phyloP scores from a whole-genome alignment of 345 rosid species.

The Murraya koenigii region DNA sequence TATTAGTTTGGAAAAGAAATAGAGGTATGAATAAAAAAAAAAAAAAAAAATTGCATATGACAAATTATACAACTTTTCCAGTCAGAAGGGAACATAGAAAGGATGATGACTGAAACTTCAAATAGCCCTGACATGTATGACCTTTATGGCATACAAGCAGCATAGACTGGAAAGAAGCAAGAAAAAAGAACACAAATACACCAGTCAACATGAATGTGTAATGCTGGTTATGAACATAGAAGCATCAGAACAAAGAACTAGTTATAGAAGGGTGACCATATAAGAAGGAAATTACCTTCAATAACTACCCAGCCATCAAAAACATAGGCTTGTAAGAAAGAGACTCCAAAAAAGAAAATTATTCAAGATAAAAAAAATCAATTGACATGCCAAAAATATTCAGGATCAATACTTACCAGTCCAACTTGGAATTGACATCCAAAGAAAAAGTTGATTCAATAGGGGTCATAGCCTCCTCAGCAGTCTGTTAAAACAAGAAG shows the following conservation, averaged over 20 bases:
- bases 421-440: constrained; percentile 95
- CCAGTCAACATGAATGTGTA: neutral
- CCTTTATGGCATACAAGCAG: neutral
- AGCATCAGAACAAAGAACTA: neutral
- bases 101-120: constrained; percentile 1
- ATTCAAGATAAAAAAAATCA: neutral
- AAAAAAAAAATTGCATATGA: neutral
- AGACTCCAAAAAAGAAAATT: neutral
- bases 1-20: constrained; percentile 6
- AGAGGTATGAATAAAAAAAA: neutral
- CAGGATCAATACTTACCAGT: constrained; percentile 58
- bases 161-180: neutral
- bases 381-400: neutral
- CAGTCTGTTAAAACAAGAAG: constrained; percentile 58
- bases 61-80: neutral
- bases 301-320: neutral
- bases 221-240: neutral
- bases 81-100: neutral
- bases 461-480: constrained; percentile 99
- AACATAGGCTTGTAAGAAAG: neutral
- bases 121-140: neutral
- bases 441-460: constrained; percentile 96
- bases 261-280: neutral
- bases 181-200: neutral
- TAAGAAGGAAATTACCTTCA: neutral